These are phyloP conservation scores for Penicillium sp. DNA, from an alignment of 2,329 filamentous ascomycete species.

Conservation along the genomic window DNA sequence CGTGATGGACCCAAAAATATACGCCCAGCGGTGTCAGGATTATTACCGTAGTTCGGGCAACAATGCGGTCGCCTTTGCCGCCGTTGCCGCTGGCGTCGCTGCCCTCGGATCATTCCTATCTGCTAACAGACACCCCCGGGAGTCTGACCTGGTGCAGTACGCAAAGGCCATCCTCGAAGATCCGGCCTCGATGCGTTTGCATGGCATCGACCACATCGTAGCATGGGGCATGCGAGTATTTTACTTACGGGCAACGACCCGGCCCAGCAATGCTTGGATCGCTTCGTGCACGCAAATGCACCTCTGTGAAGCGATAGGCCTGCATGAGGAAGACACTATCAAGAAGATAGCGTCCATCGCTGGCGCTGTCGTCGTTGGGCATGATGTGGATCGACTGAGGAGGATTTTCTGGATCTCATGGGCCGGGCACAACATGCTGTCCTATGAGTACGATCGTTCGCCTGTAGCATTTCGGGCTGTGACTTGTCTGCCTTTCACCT, in stretches of 20 bases:
- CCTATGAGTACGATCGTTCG: slow-evolving; percentile 33
- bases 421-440: slow-evolving; percentile 33
- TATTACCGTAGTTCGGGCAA: slow-evolving; percentile 24
- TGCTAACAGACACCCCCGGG: slow-evolving; percentile 21
- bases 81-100: slow-evolving; percentile 30
- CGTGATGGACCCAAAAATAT: slow-evolving; percentile 25
- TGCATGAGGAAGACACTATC: slow-evolving; percentile 32
- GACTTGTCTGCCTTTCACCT: slow-evolving; percentile 24
- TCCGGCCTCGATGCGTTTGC: slow-evolving; percentile 28
- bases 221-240: slow-evolving; percentile 32
- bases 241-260: slow-evolving; percentile 33
- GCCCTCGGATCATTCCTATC: slow-evolving; percentile 32
- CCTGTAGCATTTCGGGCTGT: slow-evolving; percentile 26
- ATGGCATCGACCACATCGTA: slow-evolving; percentile 28
- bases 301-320: slow-evolving; percentile 28
- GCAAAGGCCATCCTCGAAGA: slow-evolving; percentile 35
- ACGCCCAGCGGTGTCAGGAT: slow-evolving; percentile 28
- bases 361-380: slow-evolving; percentile 9
- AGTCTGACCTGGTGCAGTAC: slow-evolving; percentile 31
- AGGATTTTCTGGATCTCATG: slow-evolving; percentile 37
- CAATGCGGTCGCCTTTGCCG: slow-evolving; percentile 22
- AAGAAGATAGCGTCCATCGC: slow-evolving; percentile 24
- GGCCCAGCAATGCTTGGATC: slow-evolving; percentile 33
- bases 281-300: slow-evolving; percentile 34
- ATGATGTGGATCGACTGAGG: slow-evolving; percentile 32